Evolutionary conservation across 805 yeast genomes (phyloP).

Genomic region (Ogataea nonfermentans): DNA sequence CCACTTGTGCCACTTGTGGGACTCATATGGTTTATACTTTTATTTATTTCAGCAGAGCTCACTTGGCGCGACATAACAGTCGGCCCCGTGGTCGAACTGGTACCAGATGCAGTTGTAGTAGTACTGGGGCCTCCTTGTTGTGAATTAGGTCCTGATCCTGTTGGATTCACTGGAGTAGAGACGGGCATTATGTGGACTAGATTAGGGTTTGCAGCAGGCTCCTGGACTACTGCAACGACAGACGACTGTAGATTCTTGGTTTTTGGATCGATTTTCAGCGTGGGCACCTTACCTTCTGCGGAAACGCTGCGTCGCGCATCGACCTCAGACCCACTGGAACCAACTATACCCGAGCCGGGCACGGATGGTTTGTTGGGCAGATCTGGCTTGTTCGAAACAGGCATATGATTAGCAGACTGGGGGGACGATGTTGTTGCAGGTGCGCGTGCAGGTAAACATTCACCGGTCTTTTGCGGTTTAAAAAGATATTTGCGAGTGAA

Average conservation of each 20-base stretch:
- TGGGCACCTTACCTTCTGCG: constrained; percentile 2
- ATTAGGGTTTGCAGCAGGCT: constrained; percentile 24
- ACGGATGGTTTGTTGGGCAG: neutral
- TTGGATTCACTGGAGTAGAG: constrained; percentile 2
- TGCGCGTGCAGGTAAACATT: no score
- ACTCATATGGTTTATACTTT: neutral
- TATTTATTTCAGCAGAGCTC: constrained; percentile 8
- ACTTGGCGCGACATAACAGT: constrained; percentile 7
- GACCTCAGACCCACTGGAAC: constrained; percentile 6
- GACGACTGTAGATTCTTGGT: constrained; percentile 19
- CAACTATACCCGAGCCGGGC: neutral
- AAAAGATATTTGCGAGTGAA: no score
- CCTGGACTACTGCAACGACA: constrained; percentile 30
- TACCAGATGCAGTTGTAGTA: neutral
- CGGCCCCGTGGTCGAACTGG: neutral
- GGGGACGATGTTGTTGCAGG: no score
- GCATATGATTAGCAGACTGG: constrained; percentile 1
- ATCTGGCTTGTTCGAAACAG: neutral
- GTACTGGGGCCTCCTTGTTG: neutral
- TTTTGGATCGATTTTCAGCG: constrained; percentile 13
- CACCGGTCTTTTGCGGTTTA: no score
- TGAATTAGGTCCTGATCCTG: neutral
- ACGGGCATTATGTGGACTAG: constrained; percentile 25
- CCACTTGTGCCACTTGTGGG: neutral
- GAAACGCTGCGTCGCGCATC: constrained; percentile 11